These are phyloP conservation scores for Phoenix dactylifera DNA, from an alignment of 176 grass and related monocot species.

Conservation along the genomic window DNA sequence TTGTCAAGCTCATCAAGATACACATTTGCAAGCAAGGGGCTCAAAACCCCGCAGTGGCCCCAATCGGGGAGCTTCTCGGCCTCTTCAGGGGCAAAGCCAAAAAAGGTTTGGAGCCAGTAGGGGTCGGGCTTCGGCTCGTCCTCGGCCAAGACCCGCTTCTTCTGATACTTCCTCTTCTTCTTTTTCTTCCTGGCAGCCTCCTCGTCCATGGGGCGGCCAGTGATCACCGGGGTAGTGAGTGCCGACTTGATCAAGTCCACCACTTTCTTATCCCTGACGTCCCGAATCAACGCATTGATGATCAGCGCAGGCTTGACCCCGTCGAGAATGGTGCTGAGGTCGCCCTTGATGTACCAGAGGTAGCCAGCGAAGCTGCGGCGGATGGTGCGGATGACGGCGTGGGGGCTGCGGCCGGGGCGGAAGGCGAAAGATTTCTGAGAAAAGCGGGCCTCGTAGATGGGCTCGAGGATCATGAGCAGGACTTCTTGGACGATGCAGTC, in stretches of 20 bases:
- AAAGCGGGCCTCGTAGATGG: constrained; percentile 69
- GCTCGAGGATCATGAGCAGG: constrained; percentile 82
- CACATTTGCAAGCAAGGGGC: constrained; percentile 74
- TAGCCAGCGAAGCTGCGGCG: constrained; percentile 73
- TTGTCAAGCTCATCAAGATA: constrained; percentile 87
- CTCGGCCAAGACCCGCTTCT: constrained; percentile 78
- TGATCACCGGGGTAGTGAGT: constrained; percentile 49
- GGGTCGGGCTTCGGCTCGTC: constrained; percentile 93
- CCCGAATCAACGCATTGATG: constrained; percentile 65
- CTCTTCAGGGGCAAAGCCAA: constrained; percentile 91
- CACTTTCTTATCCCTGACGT: constrained; percentile 81
- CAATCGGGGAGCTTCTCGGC: constrained; percentile 64
- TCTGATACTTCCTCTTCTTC: constrained; percentile 86
- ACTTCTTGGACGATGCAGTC: constrained; percentile 89
- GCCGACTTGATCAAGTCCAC: constrained; percentile 74
- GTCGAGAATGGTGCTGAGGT: constrained; percentile 70
- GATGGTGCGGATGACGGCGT: constrained; percentile 68
- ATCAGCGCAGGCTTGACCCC: constrained; percentile 55
- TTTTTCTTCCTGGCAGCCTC: constrained; percentile 52
- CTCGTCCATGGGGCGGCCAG: constrained; percentile 35
- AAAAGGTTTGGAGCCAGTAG: constrained; percentile 85
- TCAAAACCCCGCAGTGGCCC: constrained; percentile 78
- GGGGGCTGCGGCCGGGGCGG: constrained; percentile 67
- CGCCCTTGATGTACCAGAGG: constrained; percentile 94
- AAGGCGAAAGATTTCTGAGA: constrained; percentile 83